These are phyloP conservation scores for Ophiostoma ips DNA, from an alignment of 2,329 filamentous ascomycete genomes.

Conservation along the genomic window DNA sequence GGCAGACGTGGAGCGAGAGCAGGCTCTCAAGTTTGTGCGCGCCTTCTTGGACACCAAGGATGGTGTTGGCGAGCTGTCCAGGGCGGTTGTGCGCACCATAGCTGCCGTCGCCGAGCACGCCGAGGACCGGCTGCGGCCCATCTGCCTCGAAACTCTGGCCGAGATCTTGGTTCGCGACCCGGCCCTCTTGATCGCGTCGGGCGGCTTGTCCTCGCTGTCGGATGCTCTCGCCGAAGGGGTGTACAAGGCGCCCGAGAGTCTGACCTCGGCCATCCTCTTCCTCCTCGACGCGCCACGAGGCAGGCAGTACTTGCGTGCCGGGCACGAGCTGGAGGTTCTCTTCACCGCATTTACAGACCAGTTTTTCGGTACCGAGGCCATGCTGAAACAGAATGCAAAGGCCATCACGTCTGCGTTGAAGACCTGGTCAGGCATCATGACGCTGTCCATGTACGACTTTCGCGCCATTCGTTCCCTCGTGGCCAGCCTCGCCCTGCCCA, in stretches of 20 bases:
- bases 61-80: constrained; percentile 74
- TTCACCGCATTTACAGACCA: constrained; percentile 92
- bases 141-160: constrained; percentile 83
- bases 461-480: constrained; percentile 69
- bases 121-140: constrained; percentile 74
- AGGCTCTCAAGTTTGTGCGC: constrained; percentile 90
- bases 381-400: constrained; percentile 74
- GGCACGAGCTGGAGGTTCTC: constrained; percentile 75
- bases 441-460: constrained; percentile 77
- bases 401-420: constrained; percentile 86
- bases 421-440: constrained; percentile 86
- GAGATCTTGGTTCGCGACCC: constrained; percentile 86
- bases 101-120: constrained; percentile 79
- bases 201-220: constrained; percentile 76
- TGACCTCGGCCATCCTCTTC: constrained; percentile 78
- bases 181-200: constrained; percentile 63
- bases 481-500: constrained; percentile 46
- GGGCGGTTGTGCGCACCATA: constrained; percentile 75
- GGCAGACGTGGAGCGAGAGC: constrained; percentile 91
- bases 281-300: constrained; percentile 73
- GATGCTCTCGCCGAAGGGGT: constrained; percentile 81
- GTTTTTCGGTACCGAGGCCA: constrained; percentile 39
- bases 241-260: constrained; percentile 82
- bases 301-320: constrained; percentile 70
- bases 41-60: constrained; percentile 93